A percentile compares a stretch with the other conserved stretches of the same genome.
Conservation (phyloP, 1,284 basidiomycete genomes). For the Melampsora medusae region DNA sequence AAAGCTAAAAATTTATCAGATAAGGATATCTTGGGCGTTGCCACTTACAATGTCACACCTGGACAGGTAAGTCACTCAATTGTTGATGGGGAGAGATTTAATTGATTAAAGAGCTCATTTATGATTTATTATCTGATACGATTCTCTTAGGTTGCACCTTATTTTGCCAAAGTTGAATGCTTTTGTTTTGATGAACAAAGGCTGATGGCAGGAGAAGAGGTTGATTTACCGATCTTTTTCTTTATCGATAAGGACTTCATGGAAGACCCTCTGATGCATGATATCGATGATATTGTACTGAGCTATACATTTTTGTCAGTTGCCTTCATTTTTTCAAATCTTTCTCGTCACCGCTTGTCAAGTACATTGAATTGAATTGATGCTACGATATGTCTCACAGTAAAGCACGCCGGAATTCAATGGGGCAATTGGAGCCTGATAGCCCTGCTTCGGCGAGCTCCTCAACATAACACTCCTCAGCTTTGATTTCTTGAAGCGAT, state of each 20-base stretch:
- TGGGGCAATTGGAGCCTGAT: constrained; percentile 34
- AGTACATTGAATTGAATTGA: neutral
- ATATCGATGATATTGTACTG: constrained; percentile 84
- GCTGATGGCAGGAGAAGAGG: constrained; percentile 89
- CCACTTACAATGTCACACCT: constrained; percentile 95
- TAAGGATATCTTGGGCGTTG: constrained; percentile 93
- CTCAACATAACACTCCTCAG: too few species aligned
- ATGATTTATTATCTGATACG: constrained; percentile 29
- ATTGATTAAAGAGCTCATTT: constrained; percentile 50
- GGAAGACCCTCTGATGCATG: constrained; percentile 66
- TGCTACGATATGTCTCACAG: constrained; percentile 4
- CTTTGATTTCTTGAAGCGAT: too few species aligned
- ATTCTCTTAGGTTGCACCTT: constrained; percentile 76
- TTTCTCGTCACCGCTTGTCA: neutral
- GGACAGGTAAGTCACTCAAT: constrained; percentile 66
- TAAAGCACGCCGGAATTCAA: constrained; percentile 40
- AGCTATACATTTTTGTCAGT: constrained; percentile 87
- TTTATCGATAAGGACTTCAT: constrained; percentile 97
- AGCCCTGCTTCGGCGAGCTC: neutral
- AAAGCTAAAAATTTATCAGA: constrained; percentile 81
- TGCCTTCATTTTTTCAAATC: neutral
- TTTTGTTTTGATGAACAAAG: constrained; percentile 99
- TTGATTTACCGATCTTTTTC: constrained; percentile 96
- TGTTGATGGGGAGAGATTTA: neutral
- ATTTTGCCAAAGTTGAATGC: constrained; percentile 99